A percentile compares a stretch with the other conserved stretches of the same genome.
Evolutionary conservation across 352 stramenopile genomes (phyloP).

Genomic region (Globisporangium echinulatum): DNA sequence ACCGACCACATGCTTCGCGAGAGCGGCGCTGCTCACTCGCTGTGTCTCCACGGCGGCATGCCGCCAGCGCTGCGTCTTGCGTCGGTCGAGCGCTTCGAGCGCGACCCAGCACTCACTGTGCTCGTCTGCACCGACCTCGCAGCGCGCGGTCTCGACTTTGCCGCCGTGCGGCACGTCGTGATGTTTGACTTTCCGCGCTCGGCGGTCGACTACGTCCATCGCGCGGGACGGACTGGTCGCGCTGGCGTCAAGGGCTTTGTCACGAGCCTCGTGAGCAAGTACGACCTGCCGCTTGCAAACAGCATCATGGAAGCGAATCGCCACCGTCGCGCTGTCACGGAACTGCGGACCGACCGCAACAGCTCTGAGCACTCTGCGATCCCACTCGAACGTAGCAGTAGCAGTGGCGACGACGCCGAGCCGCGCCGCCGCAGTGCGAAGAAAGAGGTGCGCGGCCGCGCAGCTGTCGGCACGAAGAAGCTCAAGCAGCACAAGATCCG

Average conservation of each 20-base stretch:
- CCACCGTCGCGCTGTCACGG: slow-evolving; percentile 44
- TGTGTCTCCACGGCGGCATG: slow-evolving; percentile 78
- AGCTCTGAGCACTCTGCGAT: slow-evolving; percentile 12
- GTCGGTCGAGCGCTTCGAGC: slow-evolving; percentile 47
- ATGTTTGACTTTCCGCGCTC: slow-evolving; percentile 92
- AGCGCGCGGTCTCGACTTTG: slow-evolving; percentile 89
- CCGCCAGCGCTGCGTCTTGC: slow-evolving; percentile 42
- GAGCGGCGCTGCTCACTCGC: slow-evolving; percentile 56
- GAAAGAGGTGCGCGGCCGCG: slow-evolving; percentile 12
- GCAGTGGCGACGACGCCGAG: not conserved
- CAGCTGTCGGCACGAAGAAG: slow-evolving; percentile 46
- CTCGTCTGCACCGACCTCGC: slow-evolving; percentile 93
- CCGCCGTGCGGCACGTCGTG: slow-evolving; percentile 85
- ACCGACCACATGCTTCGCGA: slow-evolving; percentile 83
- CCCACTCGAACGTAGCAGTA: slow-evolving; percentile 7
- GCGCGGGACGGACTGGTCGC: slow-evolving; percentile 65
- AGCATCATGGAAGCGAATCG: slow-evolving; percentile 64
- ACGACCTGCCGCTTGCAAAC: slow-evolving; percentile 53
- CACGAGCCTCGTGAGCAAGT: slow-evolving; percentile 72
- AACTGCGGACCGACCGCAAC: slow-evolving; percentile 20
- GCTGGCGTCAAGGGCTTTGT: slow-evolving; percentile 54
- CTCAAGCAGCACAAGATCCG: slow-evolving; percentile 53
- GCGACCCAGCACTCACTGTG: slow-evolving; percentile 43
- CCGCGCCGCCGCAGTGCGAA: slow-evolving; percentile 1
- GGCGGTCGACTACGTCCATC: slow-evolving; percentile 93